These are phyloP conservation scores for Candida alai DNA, from an alignment of 805 yeast genomes.

Conservation along the genomic window DNA sequence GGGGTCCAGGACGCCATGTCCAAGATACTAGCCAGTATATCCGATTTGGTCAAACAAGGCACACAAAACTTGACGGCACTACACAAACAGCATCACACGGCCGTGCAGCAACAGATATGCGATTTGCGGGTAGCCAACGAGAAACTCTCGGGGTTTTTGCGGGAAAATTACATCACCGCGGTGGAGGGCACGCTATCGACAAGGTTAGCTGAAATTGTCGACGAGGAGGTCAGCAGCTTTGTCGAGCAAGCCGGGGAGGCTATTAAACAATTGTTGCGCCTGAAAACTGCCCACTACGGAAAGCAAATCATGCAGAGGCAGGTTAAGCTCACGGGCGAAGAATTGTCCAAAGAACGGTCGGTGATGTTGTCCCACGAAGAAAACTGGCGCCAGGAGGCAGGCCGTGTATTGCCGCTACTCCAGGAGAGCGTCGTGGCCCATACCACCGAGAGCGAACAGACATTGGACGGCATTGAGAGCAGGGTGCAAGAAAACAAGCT, in stretches of 20 bases:
- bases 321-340: neutral
- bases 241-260: neutral
- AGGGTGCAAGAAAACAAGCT: neutral
- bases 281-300: slow-evolving; percentile 1
- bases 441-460: neutral
- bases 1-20: too few species aligned
- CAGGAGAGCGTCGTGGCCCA: slow-evolving; percentile 1
- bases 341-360: slow-evolving; percentile 4
- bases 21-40: too few species aligned
- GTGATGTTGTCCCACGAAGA: slow-evolving; percentile 2
- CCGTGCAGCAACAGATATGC: slow-evolving; percentile 9
- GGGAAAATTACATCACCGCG: slow-evolving; percentile 12
- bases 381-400: slow-evolving; percentile 4
- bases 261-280: neutral
- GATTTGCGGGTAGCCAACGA: slow-evolving; percentile 13
- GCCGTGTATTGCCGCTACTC: neutral
- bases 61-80: too few species aligned
- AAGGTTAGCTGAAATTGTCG: neutral
- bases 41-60: too few species aligned
- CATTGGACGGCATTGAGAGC: too few species aligned
- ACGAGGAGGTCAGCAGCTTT: neutral
- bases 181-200: neutral
- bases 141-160: slow-evolving; percentile 13
- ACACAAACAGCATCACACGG: too few species aligned
- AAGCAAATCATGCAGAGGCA: too few species aligned